Conservation (phyloP, 1,139 yeast species). For the Magnusiomyces tetraspermus region DNA sequence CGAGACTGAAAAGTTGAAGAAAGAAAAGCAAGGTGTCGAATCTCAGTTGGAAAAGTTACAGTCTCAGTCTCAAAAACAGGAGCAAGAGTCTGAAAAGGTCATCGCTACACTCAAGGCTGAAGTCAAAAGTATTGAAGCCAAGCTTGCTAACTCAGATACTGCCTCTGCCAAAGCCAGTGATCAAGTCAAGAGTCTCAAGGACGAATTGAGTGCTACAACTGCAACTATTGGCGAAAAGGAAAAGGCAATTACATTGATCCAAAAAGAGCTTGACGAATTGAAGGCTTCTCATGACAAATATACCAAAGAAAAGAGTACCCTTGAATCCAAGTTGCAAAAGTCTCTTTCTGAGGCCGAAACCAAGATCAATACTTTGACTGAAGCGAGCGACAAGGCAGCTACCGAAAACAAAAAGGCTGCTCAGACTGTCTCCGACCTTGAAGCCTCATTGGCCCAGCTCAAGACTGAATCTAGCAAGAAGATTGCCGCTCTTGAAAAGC, state of each 20-base stretch:
- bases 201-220: neutral
- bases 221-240: neutral
- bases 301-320: neutral
- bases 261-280: neutral
- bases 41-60: neutral
- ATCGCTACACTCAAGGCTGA: neutral
- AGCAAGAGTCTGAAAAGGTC: neutral
- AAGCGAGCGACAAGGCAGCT: neutral
- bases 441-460: neutral
- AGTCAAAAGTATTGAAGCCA: neutral
- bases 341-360: neutral
- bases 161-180: neutral
- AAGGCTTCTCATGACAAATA: neutral
- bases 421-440: neutral
- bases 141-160: neutral
- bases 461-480: neutral
- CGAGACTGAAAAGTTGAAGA: neutral
- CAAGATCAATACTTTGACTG: neutral
- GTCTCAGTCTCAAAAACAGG: neutral
- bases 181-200: slow-evolving; percentile 35
- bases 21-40: neutral
- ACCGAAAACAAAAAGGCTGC: neutral
- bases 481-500: neutral
- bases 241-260: neutral
- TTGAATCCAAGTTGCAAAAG: neutral